Base-by-base conservation (phyloP, 2,329 filamentous ascomycete genomes). In the Colletotrichum costaricense region DNA sequence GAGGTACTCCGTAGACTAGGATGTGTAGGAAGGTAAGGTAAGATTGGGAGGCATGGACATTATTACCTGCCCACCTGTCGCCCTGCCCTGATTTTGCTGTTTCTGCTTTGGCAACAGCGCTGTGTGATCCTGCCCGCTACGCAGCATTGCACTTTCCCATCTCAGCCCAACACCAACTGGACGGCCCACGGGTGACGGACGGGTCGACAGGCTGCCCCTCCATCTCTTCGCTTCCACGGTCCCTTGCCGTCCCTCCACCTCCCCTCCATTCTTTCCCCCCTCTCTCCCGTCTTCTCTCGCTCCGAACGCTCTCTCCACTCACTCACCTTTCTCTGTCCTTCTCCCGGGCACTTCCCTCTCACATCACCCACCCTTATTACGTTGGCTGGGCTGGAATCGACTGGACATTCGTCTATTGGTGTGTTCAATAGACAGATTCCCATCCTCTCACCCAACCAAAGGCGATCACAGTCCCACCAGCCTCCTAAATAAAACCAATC, bases 401-500 rank as follows among this genome's bases (percentile, higher is more conserved):
- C 42, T 49, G 42, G 42, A 35, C 3, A 19, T n/a, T n/a, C 62
- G 8, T 64, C 22, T 30, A 33, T 46, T 56, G n/a, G 33, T 30
- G 19, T 55, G 38, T 60, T 73, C 46, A 26, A 49, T 55, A 46
- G 52, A 64, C 59, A 69, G 33, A 24, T 33, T 26, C 22, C 42
- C 19, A 28, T 30, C 16, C 33, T 42, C 12, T 52, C 33, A 24
- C 42, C 70, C 70, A 64, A 72, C 70, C 70, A 58, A 24, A 65
- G 30, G 22, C 60, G 5, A 28, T 30, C 35, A 56, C 62, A 26
- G 60, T 19, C 49, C 67, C 67, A 71, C 71, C 67, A 73, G 62
- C 71, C 70, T 73, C 46, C 35, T 33, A 56, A 56, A 49, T 70
- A 69, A 64, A 65, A 71, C 33, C 26, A 60, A 28, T 70, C 28